Conservation (phyloP, 164 flowering plant genomes). For the Pachysandra terminalis region DNA sequence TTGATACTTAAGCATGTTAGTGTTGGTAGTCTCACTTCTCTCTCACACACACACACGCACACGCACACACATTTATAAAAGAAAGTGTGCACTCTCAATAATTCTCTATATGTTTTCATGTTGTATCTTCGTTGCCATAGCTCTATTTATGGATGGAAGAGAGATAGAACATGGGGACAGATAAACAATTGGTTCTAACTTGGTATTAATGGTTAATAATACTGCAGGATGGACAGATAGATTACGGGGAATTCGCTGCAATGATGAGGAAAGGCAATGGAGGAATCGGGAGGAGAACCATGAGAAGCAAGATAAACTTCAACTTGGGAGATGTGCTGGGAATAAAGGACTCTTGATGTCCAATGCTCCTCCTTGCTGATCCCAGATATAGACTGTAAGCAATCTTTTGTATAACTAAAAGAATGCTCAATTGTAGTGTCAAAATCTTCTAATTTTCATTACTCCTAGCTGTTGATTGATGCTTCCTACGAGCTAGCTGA, state of each 20-base stretch:
- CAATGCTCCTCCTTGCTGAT: neutral
- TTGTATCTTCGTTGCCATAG: too few species aligned
- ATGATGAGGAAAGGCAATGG: slow-evolving; percentile 85
- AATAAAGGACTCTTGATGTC: slow-evolving; percentile 15
- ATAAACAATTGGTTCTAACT: slow-evolving; percentile 1
- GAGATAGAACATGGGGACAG: neutral
- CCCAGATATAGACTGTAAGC: slow-evolving; percentile 5
- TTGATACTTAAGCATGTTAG: neutral
- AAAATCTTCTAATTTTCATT: neutral
- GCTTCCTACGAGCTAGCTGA: neutral
- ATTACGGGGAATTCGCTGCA: slow-evolving; percentile 73
- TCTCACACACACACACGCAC: too few species aligned
- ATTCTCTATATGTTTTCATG: too few species aligned
- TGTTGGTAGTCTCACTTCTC: neutral
- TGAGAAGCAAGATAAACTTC: slow-evolving; percentile 65
- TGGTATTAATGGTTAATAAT: neutral
- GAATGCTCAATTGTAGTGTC: neutral
- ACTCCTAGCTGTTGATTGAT: neutral
- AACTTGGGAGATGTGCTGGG: slow-evolving; percentile 65
- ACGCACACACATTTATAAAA: too few species aligned
- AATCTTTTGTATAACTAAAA: slow-evolving; percentile 10
- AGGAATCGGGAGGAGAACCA: slow-evolving; percentile 69
- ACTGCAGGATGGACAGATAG: slow-evolving; percentile 82
- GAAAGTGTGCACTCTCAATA: too few species aligned
- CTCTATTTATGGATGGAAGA: neutral